A percentile compares a stretch with the other conserved stretches of the same genome.
Conservation (phyloP, 2,329 filamentous ascomycete genomes). For the Neophaeococcomyces mojaviensis region DNA sequence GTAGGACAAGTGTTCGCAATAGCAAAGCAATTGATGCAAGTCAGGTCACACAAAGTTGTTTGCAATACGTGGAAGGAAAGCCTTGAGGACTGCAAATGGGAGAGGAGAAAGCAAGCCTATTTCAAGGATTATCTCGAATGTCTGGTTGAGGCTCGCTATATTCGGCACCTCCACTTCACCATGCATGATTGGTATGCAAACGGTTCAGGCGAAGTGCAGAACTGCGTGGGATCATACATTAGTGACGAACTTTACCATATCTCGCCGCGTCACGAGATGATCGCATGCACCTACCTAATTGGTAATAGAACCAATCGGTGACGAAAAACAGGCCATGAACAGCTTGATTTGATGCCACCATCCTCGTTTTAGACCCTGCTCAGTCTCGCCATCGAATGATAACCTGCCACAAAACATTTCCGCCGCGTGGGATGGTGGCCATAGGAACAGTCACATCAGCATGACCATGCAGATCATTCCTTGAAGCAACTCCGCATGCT, state of each 20-base stretch:
- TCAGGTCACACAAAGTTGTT: too few species aligned
- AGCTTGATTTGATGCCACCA: neutral
- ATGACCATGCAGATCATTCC: too few species aligned
- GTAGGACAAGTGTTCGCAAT: too few species aligned
- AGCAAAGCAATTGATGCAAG: too few species aligned
- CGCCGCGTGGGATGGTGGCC: too few species aligned
- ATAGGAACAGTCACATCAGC: too few species aligned
- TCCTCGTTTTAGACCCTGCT: neutral
- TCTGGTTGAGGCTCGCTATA: neutral
- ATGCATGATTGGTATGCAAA: neutral
- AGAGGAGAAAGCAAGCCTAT: conserved; percentile 8
- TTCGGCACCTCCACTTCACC: too few species aligned
- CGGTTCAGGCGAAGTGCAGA: neutral
- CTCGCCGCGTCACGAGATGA: neutral
- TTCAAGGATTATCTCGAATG: conserved; percentile 16
- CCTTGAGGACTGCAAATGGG: too few species aligned
- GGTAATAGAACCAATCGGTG: neutral
- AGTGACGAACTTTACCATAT: conserved; percentile 1
- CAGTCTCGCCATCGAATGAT: neutral
- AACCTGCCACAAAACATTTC: neutral
- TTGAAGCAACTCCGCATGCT: too few species aligned
- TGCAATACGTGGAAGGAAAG: too few species aligned
- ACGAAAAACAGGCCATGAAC: too few species aligned
- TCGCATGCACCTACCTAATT: neutral
- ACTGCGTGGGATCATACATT: neutral